Conservation (phyloP, 352 stramenopile genomes). For the Elongisporangium anandrum region DNA sequence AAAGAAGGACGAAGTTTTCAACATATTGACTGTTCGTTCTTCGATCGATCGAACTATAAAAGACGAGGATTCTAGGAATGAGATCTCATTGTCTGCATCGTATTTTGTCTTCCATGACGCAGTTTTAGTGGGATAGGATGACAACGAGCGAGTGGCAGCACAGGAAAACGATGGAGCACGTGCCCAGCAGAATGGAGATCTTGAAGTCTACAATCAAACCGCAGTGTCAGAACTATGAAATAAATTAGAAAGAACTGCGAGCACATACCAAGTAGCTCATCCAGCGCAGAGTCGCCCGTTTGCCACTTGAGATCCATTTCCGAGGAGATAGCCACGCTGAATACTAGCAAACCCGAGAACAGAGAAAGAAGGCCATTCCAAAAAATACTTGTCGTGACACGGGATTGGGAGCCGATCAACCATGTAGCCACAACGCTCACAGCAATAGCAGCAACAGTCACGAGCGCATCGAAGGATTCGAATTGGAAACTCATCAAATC, state of each 20-base stretch:
- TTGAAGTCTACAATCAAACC: constrained; percentile 65
- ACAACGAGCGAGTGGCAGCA: constrained; percentile 60
- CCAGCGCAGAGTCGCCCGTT: constrained; percentile 44
- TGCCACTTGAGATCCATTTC: constrained; percentile 60
- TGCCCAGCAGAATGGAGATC: constrained; percentile 69
- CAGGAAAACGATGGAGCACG: constrained; percentile 53
- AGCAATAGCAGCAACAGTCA: constrained; percentile 31
- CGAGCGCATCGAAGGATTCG: constrained; percentile 45
- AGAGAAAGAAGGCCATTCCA: constrained; percentile 67
- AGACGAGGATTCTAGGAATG: neutral
- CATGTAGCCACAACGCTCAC: constrained; percentile 33
- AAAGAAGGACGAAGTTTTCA: neutral
- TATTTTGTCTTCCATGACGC: neutral
- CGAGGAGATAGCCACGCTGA: constrained; percentile 61
- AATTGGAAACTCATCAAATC: constrained; percentile 49
- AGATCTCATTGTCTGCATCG: neutral
- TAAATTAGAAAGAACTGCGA: neutral
- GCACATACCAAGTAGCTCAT: constrained; percentile 66
- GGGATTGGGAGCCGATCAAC: constrained; percentile 27
- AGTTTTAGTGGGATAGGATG: neutral
- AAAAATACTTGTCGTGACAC: constrained; percentile 53
- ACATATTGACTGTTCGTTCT: neutral
- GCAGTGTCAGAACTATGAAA: constrained; percentile 1
- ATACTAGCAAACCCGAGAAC: constrained; percentile 38
- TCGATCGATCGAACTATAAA: neutral